Base-by-base conservation (phyloP, 106 monocot species). In the Phalaenopsis equestris region DNA sequence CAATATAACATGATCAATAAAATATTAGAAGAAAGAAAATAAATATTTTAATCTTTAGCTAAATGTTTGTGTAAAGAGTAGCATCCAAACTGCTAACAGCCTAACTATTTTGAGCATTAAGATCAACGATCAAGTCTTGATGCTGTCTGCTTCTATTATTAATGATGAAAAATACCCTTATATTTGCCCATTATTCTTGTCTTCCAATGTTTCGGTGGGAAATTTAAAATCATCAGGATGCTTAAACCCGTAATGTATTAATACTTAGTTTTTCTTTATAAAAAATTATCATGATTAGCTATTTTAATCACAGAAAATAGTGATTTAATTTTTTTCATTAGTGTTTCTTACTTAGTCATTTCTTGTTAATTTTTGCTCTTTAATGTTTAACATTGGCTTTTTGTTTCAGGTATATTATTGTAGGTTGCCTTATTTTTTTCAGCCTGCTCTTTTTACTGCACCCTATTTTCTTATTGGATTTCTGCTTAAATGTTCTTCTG, bases 301-400 rank as follows among this genome's bases (percentile, higher is more conserved):
- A 64, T 64, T 64, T 64, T 6, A 64, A 64, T 24, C 64, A 23
- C 24, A 64, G 24, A 64, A 64, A 64, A 14, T 8, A 64, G 2
- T 64, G 64, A 64, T 64, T 64, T 64, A 64, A 64, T 64, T 21
- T 64, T 64, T 64, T 64, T 23, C 64, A 64, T 64, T n/a, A 23
- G 21, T n/a, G 24, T 7, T 24, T 64, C n/a, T n/a, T 19, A 52
- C 12, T 6, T 14, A 52, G 12, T 12, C 12, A 2, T 64, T 64
- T 64, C n/a, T 7, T 23, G 5, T 8, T 64, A 64, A 23, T 64
- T 64, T 64, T n/a, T 23, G 6, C 24, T 23, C 9, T 64, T 23
- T 23, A 24, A 24, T 10, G 6, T 24, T 52, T 65, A 65, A 9
- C 24, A 65, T 65, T 30, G 23, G 24, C 10, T 65, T 23, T 65